phyloP scores from a whole-genome alignment of 2,329 filamentous ascomycete species.

The Botrytis galanthina region DNA sequence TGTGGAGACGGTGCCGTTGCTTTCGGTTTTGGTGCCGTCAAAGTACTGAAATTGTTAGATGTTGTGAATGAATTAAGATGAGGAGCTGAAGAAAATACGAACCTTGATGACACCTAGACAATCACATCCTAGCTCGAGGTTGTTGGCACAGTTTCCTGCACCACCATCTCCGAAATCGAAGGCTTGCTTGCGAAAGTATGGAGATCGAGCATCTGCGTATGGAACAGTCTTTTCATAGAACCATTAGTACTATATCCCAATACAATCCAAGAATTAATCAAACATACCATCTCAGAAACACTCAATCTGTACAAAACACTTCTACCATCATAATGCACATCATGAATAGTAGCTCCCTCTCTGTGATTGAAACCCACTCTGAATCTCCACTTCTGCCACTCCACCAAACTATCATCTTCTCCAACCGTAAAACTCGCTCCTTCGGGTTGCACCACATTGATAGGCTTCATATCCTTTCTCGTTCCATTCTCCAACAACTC shows the following conservation, averaged over 20 bases:
- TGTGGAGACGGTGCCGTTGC: conserved; percentile 52
- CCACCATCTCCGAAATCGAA: conserved; percentile 69
- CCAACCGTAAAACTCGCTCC: conserved; percentile 57
- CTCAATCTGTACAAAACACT: conserved; percentile 58
- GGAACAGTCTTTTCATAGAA: not conserved
- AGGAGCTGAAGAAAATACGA: not conserved
- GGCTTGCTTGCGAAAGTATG: conserved; percentile 64
- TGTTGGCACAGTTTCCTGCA: conserved; percentile 63
- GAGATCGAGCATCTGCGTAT: conserved; percentile 52
- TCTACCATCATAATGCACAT: conserved; percentile 58
- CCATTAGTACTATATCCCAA: not conserved
- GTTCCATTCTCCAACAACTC: conserved; percentile 43
- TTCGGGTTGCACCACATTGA: conserved; percentile 61
- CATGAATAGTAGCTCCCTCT: conserved; percentile 60
- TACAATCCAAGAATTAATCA: not conserved
- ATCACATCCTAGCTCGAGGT: conserved; percentile 65
- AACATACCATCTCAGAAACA: conserved; percentile 54
- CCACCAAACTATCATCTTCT: conserved; percentile 42
- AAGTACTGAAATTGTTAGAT: conserved; percentile 47
- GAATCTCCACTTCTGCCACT: conserved; percentile 61
- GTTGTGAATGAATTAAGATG: not conserved
- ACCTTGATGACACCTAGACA: conserved; percentile 59
- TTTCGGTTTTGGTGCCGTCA: conserved; percentile 51
- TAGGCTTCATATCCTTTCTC: conserved; percentile 53
- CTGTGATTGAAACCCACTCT: conserved; percentile 59